Base-by-base conservation (phyloP, 1,284 basidiomycete genomes). In the Ceratobasidium sp. region DNA sequence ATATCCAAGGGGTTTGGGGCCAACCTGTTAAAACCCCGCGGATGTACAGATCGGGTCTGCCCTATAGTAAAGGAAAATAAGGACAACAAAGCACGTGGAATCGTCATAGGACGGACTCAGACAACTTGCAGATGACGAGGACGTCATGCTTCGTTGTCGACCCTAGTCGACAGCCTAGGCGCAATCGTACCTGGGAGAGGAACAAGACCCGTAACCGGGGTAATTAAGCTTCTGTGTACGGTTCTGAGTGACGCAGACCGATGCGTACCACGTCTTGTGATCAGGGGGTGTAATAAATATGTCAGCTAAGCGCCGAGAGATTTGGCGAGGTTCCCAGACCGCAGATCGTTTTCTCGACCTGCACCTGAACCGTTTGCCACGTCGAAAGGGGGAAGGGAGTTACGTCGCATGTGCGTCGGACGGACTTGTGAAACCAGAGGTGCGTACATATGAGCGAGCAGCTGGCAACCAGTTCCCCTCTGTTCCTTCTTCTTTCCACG, bases 371-470 rank as follows among this genome's bases (percentile, higher is more conserved):
- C 12, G n/a, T n/a, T 15, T 62, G 59, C 59, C 59, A 62, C 59
- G 59, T 66, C 64, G 64, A 62, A n/a, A 50, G 13, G 6, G 64
- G 33, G 28, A 23, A n/a, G 48, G 70, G 69, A 71, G 69, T 42
- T 56, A 71, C 52, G 54, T 71, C 69, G 69, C 69, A 57, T 71
- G 69, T 71, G 69, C 56, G 54, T 71, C 69, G 69, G 69, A 6
- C 54, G 40, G 38, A 56, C 13, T 48, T 48, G 46, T 13, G 28
- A 20, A 33, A 17, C 15, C 38, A 12, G 50, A 54, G 54, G 54
- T 52, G 15, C 4, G 50, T 28, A 56, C 48, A 40, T 48, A 59
- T 64, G 57, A 28, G 48, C 57, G 26, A 61, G 68, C 46, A 62
- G 46, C 28, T 64, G 33, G 70, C 59, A 74, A 74, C 70, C 57